These are phyloP conservation scores for Penicillium brasilianum DNA, from an alignment of 2,329 filamentous ascomycete genomes.

Conservation along the genomic window DNA sequence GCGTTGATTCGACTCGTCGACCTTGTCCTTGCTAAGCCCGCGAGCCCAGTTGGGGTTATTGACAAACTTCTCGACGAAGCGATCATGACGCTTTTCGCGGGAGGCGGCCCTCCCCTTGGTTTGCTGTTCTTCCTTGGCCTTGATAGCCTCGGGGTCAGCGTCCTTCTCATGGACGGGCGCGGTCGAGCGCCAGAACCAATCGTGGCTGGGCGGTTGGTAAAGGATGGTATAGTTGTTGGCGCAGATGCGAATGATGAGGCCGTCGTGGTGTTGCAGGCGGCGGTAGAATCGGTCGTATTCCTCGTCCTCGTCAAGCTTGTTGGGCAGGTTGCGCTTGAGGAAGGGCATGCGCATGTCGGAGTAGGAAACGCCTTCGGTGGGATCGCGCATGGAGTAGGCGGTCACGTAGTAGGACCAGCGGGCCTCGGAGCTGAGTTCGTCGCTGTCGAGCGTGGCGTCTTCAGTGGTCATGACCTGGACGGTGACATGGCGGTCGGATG, in stretches of 20 bases:
- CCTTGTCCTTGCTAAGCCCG: conserved; percentile 55
- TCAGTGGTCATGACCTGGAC: conserved; percentile 87
- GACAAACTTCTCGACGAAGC: conserved; percentile 58
- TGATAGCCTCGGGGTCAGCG: conserved; percentile 25
- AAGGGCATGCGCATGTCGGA: conserved; percentile 70
- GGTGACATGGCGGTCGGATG: conserved; percentile 69
- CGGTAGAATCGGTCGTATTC: conserved; percentile 61
- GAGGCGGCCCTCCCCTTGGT: conserved; percentile 43
- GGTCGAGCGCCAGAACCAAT: conserved; percentile 67
- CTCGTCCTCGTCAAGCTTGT: conserved; percentile 65
- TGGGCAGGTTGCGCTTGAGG: conserved; percentile 72
- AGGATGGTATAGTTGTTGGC: conserved; percentile 79
- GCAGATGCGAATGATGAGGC: conserved; percentile 73
- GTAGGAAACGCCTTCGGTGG: conserved; percentile 77
- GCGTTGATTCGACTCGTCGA: conserved; percentile 53
- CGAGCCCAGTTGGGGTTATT: conserved; percentile 59
- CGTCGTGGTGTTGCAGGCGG: conserved; percentile 66
- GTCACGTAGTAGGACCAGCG: conserved; percentile 96
- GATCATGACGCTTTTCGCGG: conserved; percentile 51
- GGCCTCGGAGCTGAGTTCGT: conserved; percentile 66
- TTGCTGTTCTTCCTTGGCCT: conserved; percentile 40
- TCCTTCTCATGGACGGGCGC: conserved; percentile 29
- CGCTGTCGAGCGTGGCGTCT: conserved; percentile 76
- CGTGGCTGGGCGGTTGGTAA: conserved; percentile 72
- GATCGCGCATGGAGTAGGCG: conserved; percentile 84